Evolutionary conservation across 257 asterid species (phyloP).

Genomic region (Nicotiana obtusifolia): DNA sequence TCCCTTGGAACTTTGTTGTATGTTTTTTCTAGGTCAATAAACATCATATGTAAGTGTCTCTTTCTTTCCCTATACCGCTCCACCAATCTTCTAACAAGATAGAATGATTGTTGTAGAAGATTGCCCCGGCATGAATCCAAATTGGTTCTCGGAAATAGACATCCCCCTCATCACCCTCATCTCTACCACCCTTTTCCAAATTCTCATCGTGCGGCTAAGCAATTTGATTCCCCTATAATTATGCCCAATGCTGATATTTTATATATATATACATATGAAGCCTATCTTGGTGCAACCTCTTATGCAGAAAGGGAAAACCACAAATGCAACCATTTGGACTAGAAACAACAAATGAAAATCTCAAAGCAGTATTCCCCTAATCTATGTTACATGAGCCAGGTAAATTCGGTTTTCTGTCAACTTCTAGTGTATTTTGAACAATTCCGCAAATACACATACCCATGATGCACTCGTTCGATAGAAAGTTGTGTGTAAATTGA

Average conservation of each 20-base stretch:
- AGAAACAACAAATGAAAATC: background rate
- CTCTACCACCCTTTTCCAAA: no score
- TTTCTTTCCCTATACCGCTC: no score
- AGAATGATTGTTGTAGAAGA: no score
- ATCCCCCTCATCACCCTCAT: no score
- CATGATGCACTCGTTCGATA: background rate
- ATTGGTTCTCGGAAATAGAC: no score
- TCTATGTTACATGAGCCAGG: background rate
- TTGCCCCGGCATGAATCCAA: no score
- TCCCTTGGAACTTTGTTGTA: no score
- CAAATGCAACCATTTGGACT: background rate
- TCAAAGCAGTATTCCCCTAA: background rate
- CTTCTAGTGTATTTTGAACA: background rate
- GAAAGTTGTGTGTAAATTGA: background rate
- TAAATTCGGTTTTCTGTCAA: background rate
- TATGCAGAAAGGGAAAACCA: background rate
- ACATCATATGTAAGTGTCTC: no score
- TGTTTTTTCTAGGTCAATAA: no score
- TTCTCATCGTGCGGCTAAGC: no score
- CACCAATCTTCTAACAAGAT: no score
- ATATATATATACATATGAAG: background rate
- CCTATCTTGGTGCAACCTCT: background rate
- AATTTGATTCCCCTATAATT: no score
- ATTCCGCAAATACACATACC: background rate
- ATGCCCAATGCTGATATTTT: background rate